phyloP scores from a whole-genome alignment of 2,329 filamentous ascomycete genomes.

The Epichloe bromicola region DNA sequence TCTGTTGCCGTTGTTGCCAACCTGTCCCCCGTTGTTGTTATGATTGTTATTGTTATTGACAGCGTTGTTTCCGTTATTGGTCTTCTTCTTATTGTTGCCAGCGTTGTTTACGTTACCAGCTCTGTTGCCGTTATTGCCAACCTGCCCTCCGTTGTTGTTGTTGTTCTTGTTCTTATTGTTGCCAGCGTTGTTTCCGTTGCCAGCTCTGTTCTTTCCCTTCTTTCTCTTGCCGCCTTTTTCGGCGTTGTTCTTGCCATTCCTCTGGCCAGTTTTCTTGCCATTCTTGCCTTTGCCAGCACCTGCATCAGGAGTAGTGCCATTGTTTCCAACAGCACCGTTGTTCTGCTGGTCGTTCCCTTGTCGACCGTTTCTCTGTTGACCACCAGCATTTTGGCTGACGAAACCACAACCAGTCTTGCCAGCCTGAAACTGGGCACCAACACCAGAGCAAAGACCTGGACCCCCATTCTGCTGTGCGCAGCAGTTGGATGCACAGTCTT shows the following conservation, averaged over 20 bases:
- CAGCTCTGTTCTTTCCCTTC: not conserved
- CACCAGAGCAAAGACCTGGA: conserved; percentile 16
- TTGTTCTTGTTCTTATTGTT: not conserved
- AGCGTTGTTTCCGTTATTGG: too few species aligned
- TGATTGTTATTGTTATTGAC: too few species aligned
- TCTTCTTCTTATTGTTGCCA: too few species aligned
- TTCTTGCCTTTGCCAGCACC: not conserved
- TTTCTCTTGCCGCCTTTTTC: not conserved
- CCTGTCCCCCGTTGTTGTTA: too few species aligned
- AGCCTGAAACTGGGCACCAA: conserved; percentile 16
- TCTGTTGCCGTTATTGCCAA: too few species aligned
- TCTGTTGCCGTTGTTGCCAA: too few species aligned
- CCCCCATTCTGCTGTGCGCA: conserved; percentile 15
- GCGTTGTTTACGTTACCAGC: too few species aligned
- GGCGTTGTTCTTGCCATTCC: not conserved
- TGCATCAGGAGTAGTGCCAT: not conserved
- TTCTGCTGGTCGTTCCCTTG: not conserved
- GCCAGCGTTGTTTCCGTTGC: not conserved
- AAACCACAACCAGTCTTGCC: conserved; percentile 20
- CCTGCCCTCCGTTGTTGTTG: too few species aligned
- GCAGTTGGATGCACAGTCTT: conserved; percentile 16
- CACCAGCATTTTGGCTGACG: conserved; percentile 8
- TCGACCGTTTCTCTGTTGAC: not conserved
- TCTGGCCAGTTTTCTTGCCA: not conserved
- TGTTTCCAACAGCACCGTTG: not conserved